Base-by-base conservation (phyloP, 768 basidiomycete genomes). In the Flagelloscypha sp. region DNA sequence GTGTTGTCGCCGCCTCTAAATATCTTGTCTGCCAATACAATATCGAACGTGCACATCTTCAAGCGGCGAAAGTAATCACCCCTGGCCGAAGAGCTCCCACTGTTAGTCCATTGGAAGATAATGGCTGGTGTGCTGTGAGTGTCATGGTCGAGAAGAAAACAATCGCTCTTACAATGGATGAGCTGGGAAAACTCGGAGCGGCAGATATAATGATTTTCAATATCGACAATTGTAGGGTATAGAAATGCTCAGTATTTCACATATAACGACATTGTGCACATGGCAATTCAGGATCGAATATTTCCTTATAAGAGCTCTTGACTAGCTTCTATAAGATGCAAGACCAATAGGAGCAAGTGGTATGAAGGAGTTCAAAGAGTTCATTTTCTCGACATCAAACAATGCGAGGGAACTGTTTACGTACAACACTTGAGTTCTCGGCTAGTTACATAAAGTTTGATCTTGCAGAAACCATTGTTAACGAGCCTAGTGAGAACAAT, bases 1-100 rank as follows among this genome's bases (percentile, higher is more conserved):
- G 94, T 34, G 89, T 98, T 31, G 65, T 97, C 33, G 90, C 94
- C 0, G 84, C 87, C 4, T 68, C 72, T 19, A 83, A 76, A 61
- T 94, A 90, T 53, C 84, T 93, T 32, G 65, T 92, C 3, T 89
- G 90, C 55, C 81, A 89, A 50, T 99, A 94, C 68, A 98, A 99
- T 59, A 67, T 98, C 45, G 57, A 61, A n/a, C 72, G 88, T 9
- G 66, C 66, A 27, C 62, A 62, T 19, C 66, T 99, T 8, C 46
- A 65, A 9, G 63, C 58, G 2, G 92, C 87, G 1, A 69, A 74
- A 0, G 47, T 49, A 16, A 63, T 98, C 54, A 93, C 94, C 0
- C 95, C 94, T 0, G 95, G 95, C 4, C 68, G 92, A 30, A 65
- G 84, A 39, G 92, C 87, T 2, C 83, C 95, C 13, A 95, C 95